Percentiles rank a stretch among this genome's conserved stretches.
phyloP scores from a whole-genome alignment of 352 stramenopile genomes.

The Pythium volutum region DNA sequence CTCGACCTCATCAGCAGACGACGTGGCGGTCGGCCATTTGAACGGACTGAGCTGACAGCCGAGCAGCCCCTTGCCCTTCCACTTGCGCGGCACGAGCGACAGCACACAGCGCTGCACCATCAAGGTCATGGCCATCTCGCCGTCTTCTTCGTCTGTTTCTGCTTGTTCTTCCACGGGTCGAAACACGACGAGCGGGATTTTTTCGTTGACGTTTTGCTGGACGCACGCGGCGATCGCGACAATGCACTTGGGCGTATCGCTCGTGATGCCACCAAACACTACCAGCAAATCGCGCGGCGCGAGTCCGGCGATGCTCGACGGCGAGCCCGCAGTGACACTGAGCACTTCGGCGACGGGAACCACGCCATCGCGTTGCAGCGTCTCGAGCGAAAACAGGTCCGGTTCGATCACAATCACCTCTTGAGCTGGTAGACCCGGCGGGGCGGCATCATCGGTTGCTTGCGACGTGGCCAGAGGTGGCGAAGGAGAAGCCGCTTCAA shows the following conservation, averaged over 20 bases:
- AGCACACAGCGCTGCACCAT: slow-evolving; percentile 11
- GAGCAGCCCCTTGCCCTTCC: slow-evolving; percentile 60
- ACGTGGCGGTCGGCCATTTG: slow-evolving; percentile 35
- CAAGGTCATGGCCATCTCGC: too few species aligned
- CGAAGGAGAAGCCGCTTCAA: neutral
- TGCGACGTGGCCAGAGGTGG: neutral
- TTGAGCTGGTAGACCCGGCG: neutral
- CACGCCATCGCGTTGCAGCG: slow-evolving; percentile 1
- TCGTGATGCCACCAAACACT: slow-evolving; percentile 48
- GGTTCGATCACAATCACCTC: neutral
- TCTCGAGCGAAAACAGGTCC: slow-evolving; percentile 4
- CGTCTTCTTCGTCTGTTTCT: neutral
- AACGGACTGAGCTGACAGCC: slow-evolving; percentile 62
- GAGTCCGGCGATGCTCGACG: slow-evolving; percentile 45
- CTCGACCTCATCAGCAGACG: neutral
- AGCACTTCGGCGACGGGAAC: slow-evolving; percentile 47
- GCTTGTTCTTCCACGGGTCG: slow-evolving; percentile 23
- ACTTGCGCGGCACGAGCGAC: slow-evolving; percentile 39
- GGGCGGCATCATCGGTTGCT: neutral
- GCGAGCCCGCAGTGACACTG: slow-evolving; percentile 38
- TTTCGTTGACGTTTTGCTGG: slow-evolving; percentile 38
- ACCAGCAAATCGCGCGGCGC: slow-evolving; percentile 41
- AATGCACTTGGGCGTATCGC: slow-evolving; percentile 46
- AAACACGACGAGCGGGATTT: slow-evolving; percentile 37
- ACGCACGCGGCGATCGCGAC: slow-evolving; percentile 48